These are phyloP conservation scores for Curvularia sp. DNA, from an alignment of 2,329 filamentous ascomycete genomes.

Conservation along the genomic window DNA sequence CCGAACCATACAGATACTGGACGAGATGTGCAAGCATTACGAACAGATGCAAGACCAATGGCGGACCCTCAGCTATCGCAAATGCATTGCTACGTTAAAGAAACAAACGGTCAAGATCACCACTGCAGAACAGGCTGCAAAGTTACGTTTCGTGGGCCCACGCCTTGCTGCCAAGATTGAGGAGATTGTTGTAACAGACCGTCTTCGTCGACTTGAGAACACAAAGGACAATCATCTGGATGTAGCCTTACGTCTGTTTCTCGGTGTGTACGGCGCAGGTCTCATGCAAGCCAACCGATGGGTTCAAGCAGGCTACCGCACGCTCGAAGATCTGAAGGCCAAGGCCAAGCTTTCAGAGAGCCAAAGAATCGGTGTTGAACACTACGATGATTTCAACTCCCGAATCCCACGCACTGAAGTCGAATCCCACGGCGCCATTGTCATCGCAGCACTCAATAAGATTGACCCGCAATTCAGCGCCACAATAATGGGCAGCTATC, in stretches of 20 bases:
- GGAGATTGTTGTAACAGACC: constrained; percentile 80
- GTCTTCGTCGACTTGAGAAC: constrained; percentile 74
- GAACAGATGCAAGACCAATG: constrained; percentile 76
- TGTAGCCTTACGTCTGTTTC: constrained; percentile 70
- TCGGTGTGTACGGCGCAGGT: constrained; percentile 82
- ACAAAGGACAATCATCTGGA: constrained; percentile 72
- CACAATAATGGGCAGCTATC: constrained; percentile 83
- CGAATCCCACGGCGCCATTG: constrained; percentile 69
- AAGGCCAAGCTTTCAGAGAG: constrained; percentile 68
- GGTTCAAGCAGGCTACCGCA: constrained; percentile 76
- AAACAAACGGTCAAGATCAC: constrained; percentile 69
- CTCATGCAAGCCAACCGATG: constrained; percentile 73
- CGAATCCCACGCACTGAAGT: constrained; percentile 83
- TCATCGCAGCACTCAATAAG: constrained; percentile 63
- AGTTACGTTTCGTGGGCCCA: constrained; percentile 72
- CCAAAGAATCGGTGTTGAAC: constrained; percentile 78
- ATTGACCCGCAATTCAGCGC: constrained; percentile 72
- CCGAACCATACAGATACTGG: constrained; percentile 76
- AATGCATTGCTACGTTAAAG: constrained; percentile 74
- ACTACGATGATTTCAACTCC: constrained; percentile 78
- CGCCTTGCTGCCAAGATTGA: constrained; percentile 85
- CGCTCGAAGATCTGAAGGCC: constrained; percentile 73
- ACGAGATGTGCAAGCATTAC: constrained; percentile 82
- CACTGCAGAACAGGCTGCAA: constrained; percentile 72
- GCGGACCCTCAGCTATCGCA: constrained; percentile 77